phyloP scores from a whole-genome alignment of 2,329 filamentous ascomycete genomes.

The Eutypa lata region DNA sequence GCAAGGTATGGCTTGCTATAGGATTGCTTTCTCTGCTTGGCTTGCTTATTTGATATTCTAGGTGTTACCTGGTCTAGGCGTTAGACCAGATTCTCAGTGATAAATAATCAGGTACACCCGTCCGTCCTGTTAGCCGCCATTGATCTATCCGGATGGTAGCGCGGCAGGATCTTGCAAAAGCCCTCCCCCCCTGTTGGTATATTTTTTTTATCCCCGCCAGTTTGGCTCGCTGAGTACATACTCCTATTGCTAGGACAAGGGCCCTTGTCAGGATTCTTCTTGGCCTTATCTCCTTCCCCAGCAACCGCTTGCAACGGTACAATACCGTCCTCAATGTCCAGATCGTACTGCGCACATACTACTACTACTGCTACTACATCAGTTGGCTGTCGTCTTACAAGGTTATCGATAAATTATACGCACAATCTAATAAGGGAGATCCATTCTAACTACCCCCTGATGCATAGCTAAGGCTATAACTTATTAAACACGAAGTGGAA shows the following conservation, averaged over 20 bases:
- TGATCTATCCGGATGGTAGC: slow-evolving; percentile 20
- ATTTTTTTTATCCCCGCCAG: slow-evolving; percentile 14
- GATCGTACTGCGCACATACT: not conserved
- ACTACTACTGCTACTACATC: not conserved
- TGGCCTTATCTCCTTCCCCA: slow-evolving; percentile 12
- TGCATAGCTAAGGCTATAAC: not conserved
- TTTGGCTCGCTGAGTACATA: slow-evolving; percentile 14
- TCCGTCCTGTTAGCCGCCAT: slow-evolving; percentile 18
- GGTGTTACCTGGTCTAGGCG: not conserved
- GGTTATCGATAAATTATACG: not conserved
- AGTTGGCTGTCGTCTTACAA: not conserved
- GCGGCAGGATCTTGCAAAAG: slow-evolving; percentile 18
- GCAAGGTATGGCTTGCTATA: not conserved
- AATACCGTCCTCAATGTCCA: not conserved
- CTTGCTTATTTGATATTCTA: not conserved
- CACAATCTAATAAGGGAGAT: not conserved
- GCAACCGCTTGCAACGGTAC: not conserved
- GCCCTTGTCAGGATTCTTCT: slow-evolving; percentile 16
- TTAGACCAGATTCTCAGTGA: not conserved
- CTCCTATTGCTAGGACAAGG: slow-evolving; percentile 18
- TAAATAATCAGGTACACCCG: slow-evolving; percentile 14
- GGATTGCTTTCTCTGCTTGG: not conserved
- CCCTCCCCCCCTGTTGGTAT: slow-evolving; percentile 1
- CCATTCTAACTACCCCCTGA: too few species aligned
- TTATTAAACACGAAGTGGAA: not conserved